Evolutionary conservation across 768 basidiomycete genomes (phyloP), one percentile per base, ranked within the genome.

Genomic region (Polyporus arcularius): DNA sequence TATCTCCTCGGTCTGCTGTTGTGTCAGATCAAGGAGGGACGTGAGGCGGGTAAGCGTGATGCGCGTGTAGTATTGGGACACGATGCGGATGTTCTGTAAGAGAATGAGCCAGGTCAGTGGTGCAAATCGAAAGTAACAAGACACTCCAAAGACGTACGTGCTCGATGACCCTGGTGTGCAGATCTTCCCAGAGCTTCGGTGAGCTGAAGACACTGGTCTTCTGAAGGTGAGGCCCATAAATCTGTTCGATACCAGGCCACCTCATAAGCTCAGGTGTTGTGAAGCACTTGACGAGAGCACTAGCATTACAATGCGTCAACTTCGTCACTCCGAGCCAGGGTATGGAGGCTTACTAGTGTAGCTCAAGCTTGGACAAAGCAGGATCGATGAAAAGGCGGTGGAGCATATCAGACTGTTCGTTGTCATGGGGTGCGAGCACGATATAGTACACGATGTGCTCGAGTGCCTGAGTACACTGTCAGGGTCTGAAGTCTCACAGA

Each of bases 381-480:
- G 94, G 84, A 72, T 98, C 88, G 47, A 79, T 78, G 69, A 83
- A 91, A 32, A 96, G 80, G 69, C 92, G 91, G 72, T 98, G 88
- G 47, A 99, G 78, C 89, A 98, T 95, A 72, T 98, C 95, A 2
- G 90, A 93, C 74, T 99, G 97, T 74, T 98, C 96, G 71, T 99
- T 98, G 73, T 89, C 91, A 72, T 98, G 90, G 3, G 95, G 88
- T 1, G 96, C 92, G 49, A 98, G 87, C 28, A 97, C 86, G 57
- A 98, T 84, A 69, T 96, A 98, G 76, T 93, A 96, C 47, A 96
- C 88, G 58, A 98, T 95, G 72, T 95, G 92, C 71, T 97, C 94
- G 15, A 98, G 82, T 30, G 94, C 93, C 92, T 97, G 64, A 50
- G 10, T 43, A 68, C 58, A 50, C 40, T 18, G 60, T 58, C 28